Evolutionary conservation across 139 green algal genomes (phyloP), one percentile per base, ranked within the genome.

Genomic region (Tetraselmis chui): DNA sequence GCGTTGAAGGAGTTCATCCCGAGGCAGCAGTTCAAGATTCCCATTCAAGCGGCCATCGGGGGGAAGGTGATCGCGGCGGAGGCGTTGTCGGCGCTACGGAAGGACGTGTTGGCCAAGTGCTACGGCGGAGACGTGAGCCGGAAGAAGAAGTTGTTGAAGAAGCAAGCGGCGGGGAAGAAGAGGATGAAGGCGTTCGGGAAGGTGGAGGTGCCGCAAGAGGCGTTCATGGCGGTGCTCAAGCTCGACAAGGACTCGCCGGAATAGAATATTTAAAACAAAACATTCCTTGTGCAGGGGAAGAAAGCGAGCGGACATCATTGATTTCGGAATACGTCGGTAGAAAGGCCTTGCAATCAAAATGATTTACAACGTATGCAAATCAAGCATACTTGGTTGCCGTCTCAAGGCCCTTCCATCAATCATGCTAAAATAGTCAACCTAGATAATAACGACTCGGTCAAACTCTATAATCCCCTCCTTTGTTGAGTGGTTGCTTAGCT

Each of bases 141-240:
- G 23, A 99, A 99, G 91, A 98, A 98, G 91, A 99, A 99, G 93
- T 91, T 99, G 79, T 89, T 99, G 79, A 93, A 96, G 84, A 99
- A 98, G 90, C 96, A 95, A 89, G 95, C 97, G 0, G 92, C 92
- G 30, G 96, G 97, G 80, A 99, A 99, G 88, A 99, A 99, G 91
- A 88, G 97, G 1, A 94, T 94, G 92, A 94, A 95, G 84, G 76
- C 85, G 11, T 87, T 98, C 29, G 95, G 95, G 59, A 93, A 91
- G 84, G 94, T 98, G 45, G 91, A 97, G 79, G 91, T 98, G 82
- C 94, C 94, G 22, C 94, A 99, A 89, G 94, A 97, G 78, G 97
- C 97, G 0, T 99, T 99, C 91, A 97, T 99, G 93, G 96, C 96
- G 25, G 92, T 98, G 32, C 90, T 99, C 77, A 92, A 93, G 27